Evolutionary conservation across 768 basidiomycete genomes (phyloP).

Genomic region (Galerina marginata): DNA sequence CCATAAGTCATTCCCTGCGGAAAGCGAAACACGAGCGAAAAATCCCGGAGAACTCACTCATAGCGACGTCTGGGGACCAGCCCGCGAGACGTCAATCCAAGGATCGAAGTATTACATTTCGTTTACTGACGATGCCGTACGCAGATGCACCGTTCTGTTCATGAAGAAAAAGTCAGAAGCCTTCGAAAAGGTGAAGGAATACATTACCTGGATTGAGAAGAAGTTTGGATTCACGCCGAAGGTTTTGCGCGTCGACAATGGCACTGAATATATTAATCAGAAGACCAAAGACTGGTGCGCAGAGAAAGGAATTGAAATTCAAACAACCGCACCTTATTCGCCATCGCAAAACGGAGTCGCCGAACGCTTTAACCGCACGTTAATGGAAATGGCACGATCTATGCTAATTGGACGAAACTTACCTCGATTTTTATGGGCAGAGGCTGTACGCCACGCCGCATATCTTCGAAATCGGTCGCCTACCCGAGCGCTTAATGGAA

Average conservation of each 20-base stretch:
- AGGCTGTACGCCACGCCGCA: conserved; percentile 30
- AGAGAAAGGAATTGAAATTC: conserved; percentile 2
- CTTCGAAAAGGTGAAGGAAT: conserved; percentile 13
- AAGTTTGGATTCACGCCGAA: conserved; percentile 3
- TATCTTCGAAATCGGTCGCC: conserved; percentile 34
- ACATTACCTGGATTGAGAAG: conserved; percentile 12
- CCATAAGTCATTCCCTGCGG: conserved; percentile 33
- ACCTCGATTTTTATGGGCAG: conserved; percentile 17
- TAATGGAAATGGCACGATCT: conserved; percentile 9
- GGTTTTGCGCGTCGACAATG: conserved; percentile 24
- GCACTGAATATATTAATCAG: conserved; percentile 27
- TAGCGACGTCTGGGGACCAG: conserved; percentile 37
- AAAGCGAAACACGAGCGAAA: conserved; percentile 27
- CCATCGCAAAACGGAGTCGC: conserved; percentile 13
- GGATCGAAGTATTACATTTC: conserved; percentile 30
- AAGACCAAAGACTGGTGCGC: background rate
- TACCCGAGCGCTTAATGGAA: conserved; percentile 24
- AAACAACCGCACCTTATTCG: conserved; percentile 8
- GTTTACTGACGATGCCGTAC: conserved; percentile 23
- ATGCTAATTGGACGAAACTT: conserved; percentile 6
- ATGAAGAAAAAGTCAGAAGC: conserved; percentile 17
- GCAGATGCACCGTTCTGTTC: background rate
- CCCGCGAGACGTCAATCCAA: conserved; percentile 22
- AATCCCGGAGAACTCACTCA: conserved; percentile 23
- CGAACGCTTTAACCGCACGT: conserved; percentile 9